A percentile compares a stretch with the other conserved stretches of the same genome.
Conservation (phyloP, 345 rosid genomes). For the Garcia nutans region DNA sequence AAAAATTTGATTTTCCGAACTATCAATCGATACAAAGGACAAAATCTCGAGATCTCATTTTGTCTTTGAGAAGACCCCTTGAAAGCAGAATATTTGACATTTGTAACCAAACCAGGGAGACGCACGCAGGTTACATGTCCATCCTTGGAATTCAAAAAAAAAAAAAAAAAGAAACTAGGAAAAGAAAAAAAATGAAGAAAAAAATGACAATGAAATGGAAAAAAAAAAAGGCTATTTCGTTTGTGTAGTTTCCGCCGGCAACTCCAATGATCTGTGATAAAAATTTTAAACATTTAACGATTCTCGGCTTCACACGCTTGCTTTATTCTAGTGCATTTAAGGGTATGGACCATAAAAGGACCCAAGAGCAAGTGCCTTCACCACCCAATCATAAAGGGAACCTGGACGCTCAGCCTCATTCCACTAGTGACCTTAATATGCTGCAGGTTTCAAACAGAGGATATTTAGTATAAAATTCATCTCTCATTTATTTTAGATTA, state of each 20-base stretch:
- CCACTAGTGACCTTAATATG: not conserved
- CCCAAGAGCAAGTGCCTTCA: conserved; percentile 1
- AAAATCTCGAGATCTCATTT: conserved; percentile 12
- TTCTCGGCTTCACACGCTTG: conserved; percentile 18
- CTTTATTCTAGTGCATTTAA: conserved; percentile 14
- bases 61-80: not conserved
- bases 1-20: conserved; percentile 7
- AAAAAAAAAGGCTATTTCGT: not conserved
- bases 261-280: conserved; percentile 14
- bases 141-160: not conserved
- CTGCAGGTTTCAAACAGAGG: conserved; percentile 1
- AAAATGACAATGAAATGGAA: not conserved
- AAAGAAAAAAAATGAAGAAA: not conserved
- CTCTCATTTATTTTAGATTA: not conserved
- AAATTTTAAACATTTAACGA: conserved; percentile 5
- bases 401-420: conserved; percentile 28
- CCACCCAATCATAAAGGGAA: not conserved
- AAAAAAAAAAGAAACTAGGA: not conserved
- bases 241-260: conserved; percentile 21
- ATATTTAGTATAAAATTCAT: not conserved
- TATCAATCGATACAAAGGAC: conserved; percentile 18
- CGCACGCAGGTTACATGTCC: conserved; percentile 8
- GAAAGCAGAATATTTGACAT: conserved; percentile 11
- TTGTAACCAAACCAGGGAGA: conserved; percentile 10
- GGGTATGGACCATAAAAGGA: conserved; percentile 2